Percentiles rank a stretch among this genome's conserved stretches.
phyloP scores from a whole-genome alignment of 2,329 filamentous ascomycete species.

The Alternaria tenuissima region DNA sequence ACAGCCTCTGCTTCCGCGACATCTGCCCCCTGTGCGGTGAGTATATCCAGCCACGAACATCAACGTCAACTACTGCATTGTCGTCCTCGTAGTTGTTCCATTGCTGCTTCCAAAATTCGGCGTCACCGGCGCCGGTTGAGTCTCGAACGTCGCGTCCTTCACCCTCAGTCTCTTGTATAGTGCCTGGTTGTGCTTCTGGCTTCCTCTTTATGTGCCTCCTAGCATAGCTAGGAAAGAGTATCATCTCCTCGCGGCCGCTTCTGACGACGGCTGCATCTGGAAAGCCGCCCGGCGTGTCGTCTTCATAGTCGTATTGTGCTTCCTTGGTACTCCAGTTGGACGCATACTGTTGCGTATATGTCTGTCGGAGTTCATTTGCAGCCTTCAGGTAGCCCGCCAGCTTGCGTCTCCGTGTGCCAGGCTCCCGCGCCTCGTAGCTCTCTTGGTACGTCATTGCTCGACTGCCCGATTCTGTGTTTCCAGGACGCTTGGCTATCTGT shows the following conservation, averaged over 20 bases:
- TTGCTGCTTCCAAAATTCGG: conserved; percentile 78
- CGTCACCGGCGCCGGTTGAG: conserved; percentile 63
- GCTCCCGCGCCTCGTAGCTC: conserved; percentile 59
- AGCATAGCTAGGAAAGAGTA: conserved; percentile 94
- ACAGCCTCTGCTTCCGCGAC: conserved; percentile 83
- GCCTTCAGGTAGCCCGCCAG: conserved; percentile 76
- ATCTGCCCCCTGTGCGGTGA: conserved; percentile 83
- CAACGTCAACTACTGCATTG: conserved; percentile 88
- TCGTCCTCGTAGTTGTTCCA: conserved; percentile 84
- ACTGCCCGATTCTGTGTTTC: conserved; percentile 32
- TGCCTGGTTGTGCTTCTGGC: conserved; percentile 47
- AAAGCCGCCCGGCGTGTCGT: conserved; percentile 76
- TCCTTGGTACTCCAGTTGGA: conserved; percentile 58
- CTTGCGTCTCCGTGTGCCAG: conserved; percentile 78
- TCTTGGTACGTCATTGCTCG: conserved; percentile 44
- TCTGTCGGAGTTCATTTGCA: conserved; percentile 75
- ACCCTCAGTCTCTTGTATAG: conserved; percentile 49
- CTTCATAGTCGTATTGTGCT: conserved; percentile 53
- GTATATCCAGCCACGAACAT: conserved; percentile 96
- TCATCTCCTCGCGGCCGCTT: conserved; percentile 87
- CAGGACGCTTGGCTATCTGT: conserved; percentile 41
- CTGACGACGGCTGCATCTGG: conserved; percentile 83
- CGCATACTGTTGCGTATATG: conserved; percentile 66
- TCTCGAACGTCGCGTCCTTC: conserved; percentile 55
- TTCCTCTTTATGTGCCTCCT: conserved; percentile 69